Conservation (phyloP, 345 rosid genomes). For the Nasturtium officinale region DNA sequence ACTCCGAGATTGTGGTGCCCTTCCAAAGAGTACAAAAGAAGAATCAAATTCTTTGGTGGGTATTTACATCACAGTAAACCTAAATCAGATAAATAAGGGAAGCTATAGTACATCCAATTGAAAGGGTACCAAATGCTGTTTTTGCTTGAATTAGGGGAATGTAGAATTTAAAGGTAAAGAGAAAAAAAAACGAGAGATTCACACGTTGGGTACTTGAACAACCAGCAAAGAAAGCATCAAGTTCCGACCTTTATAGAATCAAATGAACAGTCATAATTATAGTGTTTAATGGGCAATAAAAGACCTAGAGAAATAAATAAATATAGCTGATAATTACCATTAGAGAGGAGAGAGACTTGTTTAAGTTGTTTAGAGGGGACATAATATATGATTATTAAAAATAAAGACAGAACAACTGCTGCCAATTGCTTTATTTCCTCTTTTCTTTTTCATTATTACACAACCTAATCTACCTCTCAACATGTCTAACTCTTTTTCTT, state of each 20-base stretch:
- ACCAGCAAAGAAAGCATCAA: conserved; percentile 65
- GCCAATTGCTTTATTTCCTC: conserved; percentile 63
- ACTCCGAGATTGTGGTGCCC: conserved; percentile 53
- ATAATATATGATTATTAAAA: conserved; percentile 54
- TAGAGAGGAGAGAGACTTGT: conserved; percentile 39
- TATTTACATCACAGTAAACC: conserved; percentile 45
- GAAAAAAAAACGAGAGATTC: conserved; percentile 32
- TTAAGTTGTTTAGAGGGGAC: conserved; percentile 57
- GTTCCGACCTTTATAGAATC: conserved; percentile 60
- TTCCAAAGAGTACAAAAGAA: conserved; percentile 44
- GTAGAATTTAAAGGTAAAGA: not conserved
- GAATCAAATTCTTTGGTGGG: conserved; percentile 59
- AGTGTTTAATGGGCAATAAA: conserved; percentile 44
- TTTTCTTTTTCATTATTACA: conserved; percentile 46
- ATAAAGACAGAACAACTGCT: conserved; percentile 64
- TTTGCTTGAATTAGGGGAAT: conserved; percentile 49
- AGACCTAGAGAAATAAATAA: conserved; percentile 36
- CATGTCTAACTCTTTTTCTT: conserved; percentile 16
- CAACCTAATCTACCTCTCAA: conserved; percentile 43
- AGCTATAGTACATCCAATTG: conserved; percentile 46
- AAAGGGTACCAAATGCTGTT: conserved; percentile 67
- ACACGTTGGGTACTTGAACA: conserved; percentile 52
- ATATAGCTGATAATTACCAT: conserved; percentile 19
- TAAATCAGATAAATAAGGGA: conserved; percentile 43
- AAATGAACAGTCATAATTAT: conserved; percentile 34